A percentile compares a stretch with the other conserved stretches of the same genome.
Evolutionary conservation across 495 filamentous ascomycete genomes (phyloP).

Genomic region (Clohesyomyces aquaticus): DNA sequence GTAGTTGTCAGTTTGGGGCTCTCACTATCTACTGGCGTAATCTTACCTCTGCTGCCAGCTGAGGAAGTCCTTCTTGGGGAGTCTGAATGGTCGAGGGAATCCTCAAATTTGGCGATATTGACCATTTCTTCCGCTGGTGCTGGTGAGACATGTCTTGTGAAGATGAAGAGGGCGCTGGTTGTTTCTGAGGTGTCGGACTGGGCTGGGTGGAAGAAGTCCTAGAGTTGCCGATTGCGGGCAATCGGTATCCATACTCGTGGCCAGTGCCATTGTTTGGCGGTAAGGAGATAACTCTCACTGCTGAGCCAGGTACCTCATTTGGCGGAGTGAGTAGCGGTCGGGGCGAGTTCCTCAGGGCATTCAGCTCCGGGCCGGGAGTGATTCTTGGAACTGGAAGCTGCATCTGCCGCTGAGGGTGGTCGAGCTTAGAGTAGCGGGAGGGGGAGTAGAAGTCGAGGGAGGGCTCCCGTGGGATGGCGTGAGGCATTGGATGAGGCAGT

Average conservation of each 20-base stretch:
- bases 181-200: conserved; percentile 17
- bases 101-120: conserved; percentile 39
- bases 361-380: conserved; percentile 9
- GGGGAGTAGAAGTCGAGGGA: conserved; percentile 36
- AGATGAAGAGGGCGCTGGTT: conserved; percentile 1
- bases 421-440: conserved; percentile 19
- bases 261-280: conserved; percentile 20
- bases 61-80: conserved; percentile 39
- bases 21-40: background rate
- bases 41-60: conserved; percentile 41
- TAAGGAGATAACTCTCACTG: conserved; percentile 32
- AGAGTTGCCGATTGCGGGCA: conserved; percentile 32
- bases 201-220: conserved; percentile 17
- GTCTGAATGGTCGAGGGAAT: conserved; percentile 36
- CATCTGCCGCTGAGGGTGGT: conserved; percentile 24
- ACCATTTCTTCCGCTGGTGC: conserved; percentile 19
- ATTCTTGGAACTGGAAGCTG: conserved; percentile 34
- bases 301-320: conserved; percentile 22
- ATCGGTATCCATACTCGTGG: conserved; percentile 25
- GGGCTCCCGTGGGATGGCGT: conserved; percentile 34
- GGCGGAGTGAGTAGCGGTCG: conserved; percentile 34
- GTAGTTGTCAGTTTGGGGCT: background rate
- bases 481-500: conserved; percentile 42
- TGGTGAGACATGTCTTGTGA: conserved; percentile 21
- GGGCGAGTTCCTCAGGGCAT: conserved; percentile 7